phyloP scores from a whole-genome alignment of 345 rosid genomes.

The Eutrema yunnanense region DNA sequence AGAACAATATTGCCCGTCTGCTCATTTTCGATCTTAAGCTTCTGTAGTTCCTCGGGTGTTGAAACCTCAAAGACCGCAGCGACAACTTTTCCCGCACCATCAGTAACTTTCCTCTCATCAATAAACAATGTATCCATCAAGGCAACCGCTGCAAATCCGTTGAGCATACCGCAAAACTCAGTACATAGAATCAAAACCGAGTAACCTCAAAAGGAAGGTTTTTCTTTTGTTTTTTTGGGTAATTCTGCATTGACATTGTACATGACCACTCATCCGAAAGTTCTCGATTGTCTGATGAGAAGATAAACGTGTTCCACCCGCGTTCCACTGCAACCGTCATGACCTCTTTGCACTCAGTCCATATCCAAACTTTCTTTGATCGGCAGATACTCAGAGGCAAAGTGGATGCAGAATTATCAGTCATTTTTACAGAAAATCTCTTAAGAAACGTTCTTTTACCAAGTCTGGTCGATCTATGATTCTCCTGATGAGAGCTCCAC shows the following conservation, averaged over 20 bases:
- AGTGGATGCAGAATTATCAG: constrained; percentile 24
- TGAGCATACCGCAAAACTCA: neutral
- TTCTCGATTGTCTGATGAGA: constrained; percentile 34
- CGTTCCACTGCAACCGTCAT: constrained; percentile 84
- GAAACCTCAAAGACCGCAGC: constrained; percentile 55
- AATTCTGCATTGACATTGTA: constrained; percentile 25
- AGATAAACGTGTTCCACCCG: constrained; percentile 87
- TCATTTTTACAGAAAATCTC: constrained; percentile 14
- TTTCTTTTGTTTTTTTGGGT: neutral
- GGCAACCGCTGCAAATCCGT: constrained; percentile 52
- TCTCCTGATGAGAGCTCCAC: constrained; percentile 9
- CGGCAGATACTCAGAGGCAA: constrained; percentile 27
- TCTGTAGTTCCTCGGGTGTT: constrained; percentile 52
- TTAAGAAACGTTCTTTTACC: neutral
- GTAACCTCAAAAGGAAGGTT: neutral
- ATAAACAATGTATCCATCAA: constrained; percentile 56
- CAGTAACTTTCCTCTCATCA: constrained; percentile 42
- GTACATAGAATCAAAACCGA: constrained; percentile 3
- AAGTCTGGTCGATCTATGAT: neutral
- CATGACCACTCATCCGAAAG: constrained; percentile 81
- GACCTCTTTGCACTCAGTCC: constrained; percentile 68
- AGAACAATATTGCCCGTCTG: constrained; percentile 45
- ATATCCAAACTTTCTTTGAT: constrained; percentile 72
- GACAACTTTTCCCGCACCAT: constrained; percentile 36
- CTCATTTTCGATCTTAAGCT: constrained; percentile 45